phyloP scores from a whole-genome alignment of 805 yeast genomes.

The Kuraishia borneana region DNA sequence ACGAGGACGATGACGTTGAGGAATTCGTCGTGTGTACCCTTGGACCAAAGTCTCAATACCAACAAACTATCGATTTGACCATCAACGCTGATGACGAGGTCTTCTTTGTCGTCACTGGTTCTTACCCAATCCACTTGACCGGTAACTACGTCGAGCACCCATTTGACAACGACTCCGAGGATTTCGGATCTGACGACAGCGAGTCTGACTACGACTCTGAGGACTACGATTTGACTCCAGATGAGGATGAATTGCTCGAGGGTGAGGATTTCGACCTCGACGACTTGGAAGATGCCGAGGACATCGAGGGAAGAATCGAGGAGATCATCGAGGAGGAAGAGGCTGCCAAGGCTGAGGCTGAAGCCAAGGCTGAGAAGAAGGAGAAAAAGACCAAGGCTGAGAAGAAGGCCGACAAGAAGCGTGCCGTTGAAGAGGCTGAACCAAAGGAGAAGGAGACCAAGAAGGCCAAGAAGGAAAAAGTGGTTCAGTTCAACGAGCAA shows the following conservation, averaged over 20 bases:
- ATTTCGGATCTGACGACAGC: slow-evolving; percentile 24
- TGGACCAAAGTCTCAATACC: slow-evolving; percentile 74
- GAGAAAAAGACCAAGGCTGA: slow-evolving; percentile 12
- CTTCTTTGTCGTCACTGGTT: slow-evolving; percentile 89
- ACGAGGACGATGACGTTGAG: slow-evolving; percentile 66
- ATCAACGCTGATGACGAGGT: slow-evolving; percentile 92
- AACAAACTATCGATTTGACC: slow-evolving; percentile 85
- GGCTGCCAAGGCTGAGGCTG: slow-evolving; percentile 20
- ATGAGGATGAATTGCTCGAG: slow-evolving; percentile 53
- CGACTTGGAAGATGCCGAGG: slow-evolving; percentile 58
- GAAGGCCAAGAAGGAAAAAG: slow-evolving; percentile 38
- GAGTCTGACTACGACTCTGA: slow-evolving; percentile 36
- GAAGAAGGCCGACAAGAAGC: slow-evolving; percentile 21
- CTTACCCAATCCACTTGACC: slow-evolving; percentile 81
- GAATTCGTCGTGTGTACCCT: slow-evolving; percentile 84
- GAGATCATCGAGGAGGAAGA: slow-evolving; percentile 60
- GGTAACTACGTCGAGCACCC: slow-evolving; percentile 98
- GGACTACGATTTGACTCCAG: slow-evolving; percentile 63
- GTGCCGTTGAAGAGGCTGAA: slow-evolving; percentile 39
- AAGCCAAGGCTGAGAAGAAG: slow-evolving; percentile 14
- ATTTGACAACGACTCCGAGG: slow-evolving; percentile 56
- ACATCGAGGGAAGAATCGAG: slow-evolving; percentile 62
- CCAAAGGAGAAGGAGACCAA: slow-evolving; percentile 25
- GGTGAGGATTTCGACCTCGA: slow-evolving; percentile 46
- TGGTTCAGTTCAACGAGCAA: slow-evolving; percentile 81